phyloP scores from a whole-genome alignment of 345 rosid genomes.

The Heritiera fomes region DNA sequence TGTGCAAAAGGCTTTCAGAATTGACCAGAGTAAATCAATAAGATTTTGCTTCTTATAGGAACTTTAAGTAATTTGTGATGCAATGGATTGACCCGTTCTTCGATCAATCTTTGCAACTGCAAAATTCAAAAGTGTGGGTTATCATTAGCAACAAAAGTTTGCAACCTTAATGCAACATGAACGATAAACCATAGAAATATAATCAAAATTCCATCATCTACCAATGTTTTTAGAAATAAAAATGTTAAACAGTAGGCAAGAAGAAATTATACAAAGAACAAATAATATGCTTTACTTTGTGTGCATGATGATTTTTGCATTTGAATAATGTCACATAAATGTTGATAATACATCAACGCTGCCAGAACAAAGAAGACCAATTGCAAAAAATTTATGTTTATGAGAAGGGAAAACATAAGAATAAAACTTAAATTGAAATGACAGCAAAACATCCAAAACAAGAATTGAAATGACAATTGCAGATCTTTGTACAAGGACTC shows the following conservation, averaged over 20 bases:
- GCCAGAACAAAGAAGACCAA: not conserved
- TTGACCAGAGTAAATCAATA: constrained; percentile 1
- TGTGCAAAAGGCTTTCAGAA: constrained; percentile 17
- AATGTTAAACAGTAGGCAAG: not conserved
- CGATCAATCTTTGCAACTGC: constrained; percentile 14
- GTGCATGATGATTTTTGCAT: not conserved
- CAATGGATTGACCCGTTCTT: constrained; percentile 11
- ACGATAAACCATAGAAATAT: not conserved
- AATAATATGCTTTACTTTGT: not conserved
- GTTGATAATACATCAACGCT: not conserved
- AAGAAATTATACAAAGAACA: not conserved
- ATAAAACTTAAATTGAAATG: not conserved
- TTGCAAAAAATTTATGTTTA: not conserved
- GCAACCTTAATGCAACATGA: not conserved
- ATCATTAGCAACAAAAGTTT: constrained; percentile 3
- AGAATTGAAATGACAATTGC: not conserved
- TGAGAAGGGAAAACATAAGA: not conserved
- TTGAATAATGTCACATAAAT: not conserved
- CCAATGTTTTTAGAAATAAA: not conserved
- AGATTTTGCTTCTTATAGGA: not conserved
- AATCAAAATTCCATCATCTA: not conserved
- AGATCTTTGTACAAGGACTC: not conserved
- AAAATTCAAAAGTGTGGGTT: constrained; percentile 6
- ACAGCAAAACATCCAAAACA: not conserved
- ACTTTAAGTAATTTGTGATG: not conserved